Conservation (phyloP, 352 stramenopile genomes). For the Plasmopara muralis region DNA sequence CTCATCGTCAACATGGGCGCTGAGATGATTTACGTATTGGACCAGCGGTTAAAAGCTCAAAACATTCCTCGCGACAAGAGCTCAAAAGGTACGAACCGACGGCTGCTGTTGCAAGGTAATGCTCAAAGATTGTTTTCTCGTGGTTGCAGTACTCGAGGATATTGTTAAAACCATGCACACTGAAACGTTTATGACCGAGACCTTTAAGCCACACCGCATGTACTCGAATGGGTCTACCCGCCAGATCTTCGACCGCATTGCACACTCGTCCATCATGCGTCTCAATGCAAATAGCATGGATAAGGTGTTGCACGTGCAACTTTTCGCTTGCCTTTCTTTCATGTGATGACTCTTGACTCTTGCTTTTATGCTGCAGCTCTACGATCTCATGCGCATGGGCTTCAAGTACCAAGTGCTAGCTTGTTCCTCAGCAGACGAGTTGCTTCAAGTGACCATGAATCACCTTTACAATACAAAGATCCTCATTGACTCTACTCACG, state of each 20-base stretch:
- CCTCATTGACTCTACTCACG: slow-evolving; percentile 58
- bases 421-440: slow-evolving; percentile 73
- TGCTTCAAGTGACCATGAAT: slow-evolving; percentile 87
- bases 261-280: slow-evolving; percentile 92
- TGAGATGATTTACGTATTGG: slow-evolving; percentile 92
- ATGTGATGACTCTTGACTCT: background rate
- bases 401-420: slow-evolving; percentile 90
- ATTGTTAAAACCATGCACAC: slow-evolving; percentile 92
- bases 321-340: background rate
- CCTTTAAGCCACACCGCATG: slow-evolving; percentile 90
- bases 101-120: background rate
- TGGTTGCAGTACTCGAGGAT: slow-evolving; percentile 75
- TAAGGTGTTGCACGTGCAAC: slow-evolving; percentile 42
- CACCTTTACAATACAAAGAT: slow-evolving; percentile 70
- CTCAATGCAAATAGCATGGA: slow-evolving; percentile 92
- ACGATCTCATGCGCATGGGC: slow-evolving; percentile 93
- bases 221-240: slow-evolving; percentile 86
- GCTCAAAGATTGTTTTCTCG: background rate
- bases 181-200: slow-evolving; percentile 84
- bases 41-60: slow-evolving; percentile 89
- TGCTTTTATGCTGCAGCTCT: slow-evolving; percentile 42
- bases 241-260: slow-evolving; percentile 88
- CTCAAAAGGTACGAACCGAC: slow-evolving; percentile 41
- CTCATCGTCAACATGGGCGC: slow-evolving; percentile 91
- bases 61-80: slow-evolving; percentile 87